Evolutionary conservation across 139 green algal species (phyloP).

Genomic region (Chlamydomonas sp.): DNA sequence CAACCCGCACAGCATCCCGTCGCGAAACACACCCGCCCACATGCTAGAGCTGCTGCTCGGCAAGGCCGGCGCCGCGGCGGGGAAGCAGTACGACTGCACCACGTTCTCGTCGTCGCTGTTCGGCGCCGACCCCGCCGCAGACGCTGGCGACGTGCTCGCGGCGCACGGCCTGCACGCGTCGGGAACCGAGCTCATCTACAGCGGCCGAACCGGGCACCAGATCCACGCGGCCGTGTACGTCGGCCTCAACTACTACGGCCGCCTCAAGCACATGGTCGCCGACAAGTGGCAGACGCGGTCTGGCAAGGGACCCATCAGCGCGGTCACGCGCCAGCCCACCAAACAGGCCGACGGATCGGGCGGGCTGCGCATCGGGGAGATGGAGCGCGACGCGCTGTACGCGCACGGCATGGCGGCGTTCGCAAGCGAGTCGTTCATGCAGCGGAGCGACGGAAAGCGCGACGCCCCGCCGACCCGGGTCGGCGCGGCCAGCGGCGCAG

Average conservation of each 20-base stretch:
- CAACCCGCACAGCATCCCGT: slow-evolving; percentile 31
- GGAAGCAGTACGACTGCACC: neutral
- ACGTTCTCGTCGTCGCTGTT: neutral
- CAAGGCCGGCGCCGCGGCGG: slow-evolving; percentile 4
- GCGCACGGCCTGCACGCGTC: neutral
- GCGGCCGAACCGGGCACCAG: slow-evolving; percentile 38
- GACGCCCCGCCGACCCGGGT: too few species aligned
- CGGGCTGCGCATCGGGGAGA: slow-evolving; percentile 62
- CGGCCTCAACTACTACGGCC: slow-evolving; percentile 48
- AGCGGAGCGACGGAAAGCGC: slow-evolving; percentile 41
- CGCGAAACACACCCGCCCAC: slow-evolving; percentile 23
- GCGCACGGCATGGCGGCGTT: slow-evolving; percentile 15
- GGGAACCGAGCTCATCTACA: slow-evolving; percentile 52
- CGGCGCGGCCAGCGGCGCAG: too few species aligned
- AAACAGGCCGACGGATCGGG: slow-evolving; percentile 14
- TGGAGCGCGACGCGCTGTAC: slow-evolving; percentile 48
- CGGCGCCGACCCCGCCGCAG: neutral
- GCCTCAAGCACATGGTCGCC: slow-evolving; percentile 59
- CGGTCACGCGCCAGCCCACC: too few species aligned
- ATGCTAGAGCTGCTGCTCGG: slow-evolving; percentile 22
- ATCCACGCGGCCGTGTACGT: slow-evolving; percentile 46
- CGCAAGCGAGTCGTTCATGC: slow-evolving; percentile 14
- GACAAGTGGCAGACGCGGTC: slow-evolving; percentile 4
- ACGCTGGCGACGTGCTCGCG: neutral
- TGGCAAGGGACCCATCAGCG: too few species aligned